Base-by-base conservation (phyloP, 371 early-diverging fungal genomes). In the Dinochytrium kinnereticum region DNA sequence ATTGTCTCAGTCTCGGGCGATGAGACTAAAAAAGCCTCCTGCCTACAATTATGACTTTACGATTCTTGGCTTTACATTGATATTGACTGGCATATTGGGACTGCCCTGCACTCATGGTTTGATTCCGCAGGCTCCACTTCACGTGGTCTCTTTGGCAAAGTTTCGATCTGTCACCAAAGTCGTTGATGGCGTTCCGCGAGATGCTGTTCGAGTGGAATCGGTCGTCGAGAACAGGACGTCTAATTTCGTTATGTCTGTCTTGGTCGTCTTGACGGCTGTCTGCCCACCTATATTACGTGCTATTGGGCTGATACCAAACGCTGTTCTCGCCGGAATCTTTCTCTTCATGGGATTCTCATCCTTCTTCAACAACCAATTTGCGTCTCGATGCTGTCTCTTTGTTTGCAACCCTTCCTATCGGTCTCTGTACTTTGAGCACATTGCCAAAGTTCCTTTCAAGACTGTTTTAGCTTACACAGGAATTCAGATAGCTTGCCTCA, bases 51-150 rank as follows among this genome's bases (percentile, higher is more conserved):
- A 51, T 36, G 76, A 76, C 51, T 72, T 76, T 40, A 15, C 72
- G 15, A 39, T 76, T 2, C 1, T 76, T 39, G 76, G 76, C 7
- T 33, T 76, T 24, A 36, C 72, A 5, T 59, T 72, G 72, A 61
- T 72, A 7, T 68, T 59, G 3, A 71, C 71, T 26, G 76, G 39
- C 15, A 1, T 76, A 30, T 49, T 76, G 24, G 76, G 76, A 15
- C 33, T 76, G 1, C 76, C 76, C 0, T 1, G 44, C 17, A 33
- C 64, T 51, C 72, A 76, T 39, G 76, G 76, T 2, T 61, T 76
- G 51, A 76, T 76, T 51, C 76, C 76, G 1, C 76, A 76, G 40
- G 76, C 76, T 1, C 76, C 76, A 0, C 69, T 76, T 1, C 76
- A 76, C 68, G 65, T 69, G 17, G 19, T 31, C 15, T 39, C 72